phyloP scores from a whole-genome alignment of 495 filamentous ascomycete genomes.

The Aspergillus diversus region DNA sequence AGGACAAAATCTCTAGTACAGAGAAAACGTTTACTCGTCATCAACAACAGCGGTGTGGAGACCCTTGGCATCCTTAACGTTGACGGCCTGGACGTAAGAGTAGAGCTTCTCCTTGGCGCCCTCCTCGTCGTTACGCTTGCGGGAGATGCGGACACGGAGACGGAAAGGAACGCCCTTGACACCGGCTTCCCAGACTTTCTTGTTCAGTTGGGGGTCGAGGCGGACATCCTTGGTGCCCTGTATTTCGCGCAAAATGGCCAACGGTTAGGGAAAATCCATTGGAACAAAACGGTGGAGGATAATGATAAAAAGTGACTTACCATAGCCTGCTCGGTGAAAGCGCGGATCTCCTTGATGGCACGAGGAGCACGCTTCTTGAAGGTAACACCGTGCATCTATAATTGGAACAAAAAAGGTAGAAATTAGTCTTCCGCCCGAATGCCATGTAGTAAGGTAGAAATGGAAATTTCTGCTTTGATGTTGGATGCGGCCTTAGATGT shows the following conservation, averaged over 20 bases:
- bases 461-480: slow-evolving; percentile 32
- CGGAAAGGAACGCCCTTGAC: slow-evolving; percentile 98
- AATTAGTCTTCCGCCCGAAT: slow-evolving; percentile 65
- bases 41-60: slow-evolving; percentile 82
- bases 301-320: slow-evolving; percentile 58
- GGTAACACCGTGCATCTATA: slow-evolving; percentile 88
- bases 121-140: slow-evolving; percentile 99
- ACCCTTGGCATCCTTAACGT: slow-evolving; percentile 98
- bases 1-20: not conserved
- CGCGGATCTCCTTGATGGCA: slow-evolving; percentile 98
- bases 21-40: slow-evolving; percentile 47
- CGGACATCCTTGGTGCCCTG: slow-evolving; percentile 98
- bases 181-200: slow-evolving; percentile 99
- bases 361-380: slow-evolving; percentile 99
- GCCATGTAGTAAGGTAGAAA: slow-evolving; percentile 49
- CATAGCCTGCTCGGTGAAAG: slow-evolving; percentile 91
- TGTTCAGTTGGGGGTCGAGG: slow-evolving; percentile 97
- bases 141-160: slow-evolving; percentile 95
- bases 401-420: slow-evolving; percentile 36
- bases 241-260: slow-evolving; percentile 8
- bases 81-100: slow-evolving; percentile 98
- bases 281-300: slow-evolving; percentile 2
- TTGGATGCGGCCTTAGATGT: slow-evolving; percentile 52
- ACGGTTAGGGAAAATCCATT: not conserved
- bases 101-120: slow-evolving; percentile 98